Evolutionary conservation across 768 basidiomycete species (phyloP), one percentile per base, ranked within the genome.

Genomic region (Kwoniella dendrophila): DNA sequence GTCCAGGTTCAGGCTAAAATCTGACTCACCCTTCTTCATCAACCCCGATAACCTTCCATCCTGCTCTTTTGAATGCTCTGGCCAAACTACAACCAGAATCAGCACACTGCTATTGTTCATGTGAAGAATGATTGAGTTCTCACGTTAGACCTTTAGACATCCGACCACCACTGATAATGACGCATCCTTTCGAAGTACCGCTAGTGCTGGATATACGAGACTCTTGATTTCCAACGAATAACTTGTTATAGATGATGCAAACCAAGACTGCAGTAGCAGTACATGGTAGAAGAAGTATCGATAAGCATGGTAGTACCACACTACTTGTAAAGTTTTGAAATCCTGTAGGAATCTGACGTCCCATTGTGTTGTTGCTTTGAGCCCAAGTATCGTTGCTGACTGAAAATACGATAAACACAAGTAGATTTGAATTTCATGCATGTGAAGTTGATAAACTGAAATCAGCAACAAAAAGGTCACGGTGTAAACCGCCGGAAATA

Each of bases 81-180:
- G 71, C 73, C 10, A 77, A 59, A 2, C 73, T 74, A 38, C 27
- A 5, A 3, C 30, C 43, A 45, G 22, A n/a, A n/a, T 40, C 32
- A 41, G 20, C 26, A 10, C 3, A 22, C 20, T 49, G 29, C 32
- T 32, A 14, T 6, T 12, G 40, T 20, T 22, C 40, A 20, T 41
- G 3, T 14, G 24, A 14, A n/a, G 38, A 6, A 27, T n/a, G 33
- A 10, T 8, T 12, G 29, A 12, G 1, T 14, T 66, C 74, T 72
- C 65, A 76, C 74, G 66, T 68, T 53, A 76, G 58, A 34, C 74
- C 72, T 43, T 76, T 76, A 18, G 72, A 54, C 74, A 76, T 76
- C 36, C 72, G 56, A 26, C 74, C 74, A 41, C 74, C 74, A 50
- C 70, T 76, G 48, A 76, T 72, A 20, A 76, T 68, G 14, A 76